Evolutionary conservation across 2,329 filamentous ascomycete genomes (phyloP).

Genomic region (Raffaelea deltoideospora): DNA sequence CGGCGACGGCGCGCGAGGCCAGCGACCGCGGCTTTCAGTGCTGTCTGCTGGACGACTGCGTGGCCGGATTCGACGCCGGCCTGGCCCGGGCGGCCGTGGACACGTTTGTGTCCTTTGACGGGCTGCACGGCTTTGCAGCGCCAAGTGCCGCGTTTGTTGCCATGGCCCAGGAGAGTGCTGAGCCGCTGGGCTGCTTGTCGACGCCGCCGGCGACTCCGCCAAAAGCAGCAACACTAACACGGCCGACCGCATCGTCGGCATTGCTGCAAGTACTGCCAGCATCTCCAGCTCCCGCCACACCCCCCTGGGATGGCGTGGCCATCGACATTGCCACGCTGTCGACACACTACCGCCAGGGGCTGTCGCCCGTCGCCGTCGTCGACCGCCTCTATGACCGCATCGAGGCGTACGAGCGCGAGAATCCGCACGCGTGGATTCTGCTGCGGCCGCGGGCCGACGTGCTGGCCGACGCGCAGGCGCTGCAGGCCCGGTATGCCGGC

Average conservation of each 20-base stretch:
- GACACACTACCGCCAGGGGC: conserved; percentile 2
- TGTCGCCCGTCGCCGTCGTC: conserved; percentile 4
- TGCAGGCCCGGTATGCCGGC: conserved; percentile 22
- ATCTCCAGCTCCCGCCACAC: background rate
- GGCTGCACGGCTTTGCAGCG: conserved; percentile 33
- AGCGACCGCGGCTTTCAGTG: conserved; percentile 47
- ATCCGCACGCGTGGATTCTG: conserved; percentile 36
- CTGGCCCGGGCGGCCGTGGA: conserved; percentile 31
- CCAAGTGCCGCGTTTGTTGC: conserved; percentile 23
- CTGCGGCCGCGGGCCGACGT: conserved; percentile 22
- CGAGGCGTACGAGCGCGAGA: conserved; percentile 27
- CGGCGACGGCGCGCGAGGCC: conserved; percentile 38
- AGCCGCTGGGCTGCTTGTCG: no score
- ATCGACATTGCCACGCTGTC: conserved; percentile 5
- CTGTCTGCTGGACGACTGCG: conserved; percentile 34
- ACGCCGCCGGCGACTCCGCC: conserved; percentile 5
- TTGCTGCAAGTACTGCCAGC: background rate
- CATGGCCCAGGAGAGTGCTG: conserved; percentile 6
- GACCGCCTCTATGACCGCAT: conserved; percentile 23
- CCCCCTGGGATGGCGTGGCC: conserved; percentile 1
- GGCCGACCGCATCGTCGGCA: no score
- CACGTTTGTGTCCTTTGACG: conserved; percentile 33
- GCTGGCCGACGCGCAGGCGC: conserved; percentile 22
- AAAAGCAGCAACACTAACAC: background rate
- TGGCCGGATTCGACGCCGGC: conserved; percentile 29